Percentiles rank a stretch among this genome's conserved stretches.
Conservation (phyloP, 2,329 filamentous ascomycete genomes). For the Phaeophleospora eucalypticola region DNA sequence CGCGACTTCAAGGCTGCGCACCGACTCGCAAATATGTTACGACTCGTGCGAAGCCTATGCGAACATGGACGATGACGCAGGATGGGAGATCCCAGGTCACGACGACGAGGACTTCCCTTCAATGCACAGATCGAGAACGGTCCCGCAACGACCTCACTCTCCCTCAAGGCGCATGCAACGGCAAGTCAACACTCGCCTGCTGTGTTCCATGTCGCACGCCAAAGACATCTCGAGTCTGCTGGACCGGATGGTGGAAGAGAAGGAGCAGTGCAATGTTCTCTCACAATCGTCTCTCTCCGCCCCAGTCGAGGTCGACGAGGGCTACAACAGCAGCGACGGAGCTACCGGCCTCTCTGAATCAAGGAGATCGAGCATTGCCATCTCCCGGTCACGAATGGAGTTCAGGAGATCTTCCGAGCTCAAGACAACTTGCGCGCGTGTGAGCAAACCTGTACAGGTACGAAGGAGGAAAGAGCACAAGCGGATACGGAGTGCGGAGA, state of each 20-base stretch:
- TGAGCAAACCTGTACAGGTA: constrained; percentile 25
- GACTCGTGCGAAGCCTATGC: constrained; percentile 33
- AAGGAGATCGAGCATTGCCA: constrained; percentile 20
- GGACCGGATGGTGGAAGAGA: constrained; percentile 38
- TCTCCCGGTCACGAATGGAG: constrained; percentile 12
- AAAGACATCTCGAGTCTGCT: constrained; percentile 42
- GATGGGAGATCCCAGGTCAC: constrained; percentile 24
- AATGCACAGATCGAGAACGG: constrained; percentile 7
- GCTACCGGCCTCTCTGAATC: constrained; percentile 9
- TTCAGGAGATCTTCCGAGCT: constrained; percentile 23
- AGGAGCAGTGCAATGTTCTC: constrained; percentile 39
- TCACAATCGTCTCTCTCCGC: neutral
- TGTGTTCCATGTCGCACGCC: constrained; percentile 38
- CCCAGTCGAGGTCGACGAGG: constrained; percentile 23
- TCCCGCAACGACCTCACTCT: constrained; percentile 28
- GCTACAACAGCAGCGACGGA: constrained; percentile 23
- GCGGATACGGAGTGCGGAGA: constrained; percentile 18
- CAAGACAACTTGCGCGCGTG: constrained; percentile 22
- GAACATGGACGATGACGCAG: constrained; percentile 29
- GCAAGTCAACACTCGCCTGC: constrained; percentile 38
- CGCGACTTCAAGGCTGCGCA: constrained; percentile 24
- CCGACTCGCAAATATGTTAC: constrained; percentile 30
- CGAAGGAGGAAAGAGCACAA: constrained; percentile 19
- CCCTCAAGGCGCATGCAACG: constrained; percentile 38
- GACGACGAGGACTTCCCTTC: constrained; percentile 14